Evolutionary conservation across 2,329 filamentous ascomycete genomes (phyloP), one percentile per base, ranked within the genome.

Genomic region (Chalara sp.): DNA sequence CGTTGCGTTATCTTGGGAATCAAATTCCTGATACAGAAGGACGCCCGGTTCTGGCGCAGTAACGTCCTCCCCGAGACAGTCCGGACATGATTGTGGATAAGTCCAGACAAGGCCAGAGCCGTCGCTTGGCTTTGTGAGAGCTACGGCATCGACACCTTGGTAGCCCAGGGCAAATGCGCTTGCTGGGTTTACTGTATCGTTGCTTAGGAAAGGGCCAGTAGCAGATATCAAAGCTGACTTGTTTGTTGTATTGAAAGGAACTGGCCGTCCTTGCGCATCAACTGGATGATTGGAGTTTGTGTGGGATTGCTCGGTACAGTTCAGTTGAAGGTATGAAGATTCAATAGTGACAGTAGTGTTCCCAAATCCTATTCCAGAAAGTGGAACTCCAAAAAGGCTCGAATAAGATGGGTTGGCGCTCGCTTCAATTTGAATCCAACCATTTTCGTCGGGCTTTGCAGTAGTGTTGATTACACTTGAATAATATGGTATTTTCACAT

Each of bases 401-500:
- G 59, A 61, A 42, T 58, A 59, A 4, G 46, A 43, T 6, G 54
- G 41, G 12, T 48, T 53, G 11, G 44, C 48, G 13, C 40, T 52
- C n/a, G 29, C 13, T 11, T 48, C 43, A 13, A 55, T 32, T 33
- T 53, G 46, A 32, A 53, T 47, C 59, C 59, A 61, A 6, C 54
- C 55, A 43, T 56, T 40, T 11, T 13, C 41, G 44, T 57, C 53
- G 43, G 48, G 46, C 13, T 32, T 28, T 13, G 33, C 49, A 13
- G 44, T 47, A 10, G 49, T 42, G 6, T 45, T 32, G 8, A 47
- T 32, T 30, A 60, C 30, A n/a, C 52, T 55, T 6, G 56, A 55
- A 29, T 55, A 53, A 6, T 50, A 58, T 1, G 63, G 63, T 5
- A 66, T 58, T 45, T 61, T 62, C 41, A 62, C 55, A 45, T 66